phyloP scores from a whole-genome alignment of 73 alveolate genomes.

The Effrenium voratum region DNA sequence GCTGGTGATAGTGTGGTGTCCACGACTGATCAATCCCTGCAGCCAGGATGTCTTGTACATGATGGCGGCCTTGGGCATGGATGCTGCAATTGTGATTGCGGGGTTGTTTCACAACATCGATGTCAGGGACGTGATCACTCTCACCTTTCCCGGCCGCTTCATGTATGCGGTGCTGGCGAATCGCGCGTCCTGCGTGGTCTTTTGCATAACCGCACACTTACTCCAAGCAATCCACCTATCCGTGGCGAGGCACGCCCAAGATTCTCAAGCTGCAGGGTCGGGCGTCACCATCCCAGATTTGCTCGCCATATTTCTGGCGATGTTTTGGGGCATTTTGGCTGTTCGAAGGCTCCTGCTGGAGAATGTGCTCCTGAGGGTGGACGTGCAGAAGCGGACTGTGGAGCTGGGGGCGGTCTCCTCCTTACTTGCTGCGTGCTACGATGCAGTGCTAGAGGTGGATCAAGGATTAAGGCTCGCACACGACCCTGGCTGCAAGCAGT shows the following conservation, averaged over 20 bases:
- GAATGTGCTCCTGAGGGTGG: neutral
- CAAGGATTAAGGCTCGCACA: neutral
- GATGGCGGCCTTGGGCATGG: neutral
- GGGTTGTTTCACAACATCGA: neutral
- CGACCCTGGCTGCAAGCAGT: too few relatives aligned
- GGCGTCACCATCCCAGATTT: too few relatives aligned
- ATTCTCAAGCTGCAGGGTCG: too few relatives aligned
- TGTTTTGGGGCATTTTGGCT: neutral
- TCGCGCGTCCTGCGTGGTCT: neutral
- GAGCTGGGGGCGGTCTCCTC: slow-evolving; percentile 16
- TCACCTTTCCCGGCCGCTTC: neutral
- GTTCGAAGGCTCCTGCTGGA: neutral
- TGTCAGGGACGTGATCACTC: neutral
- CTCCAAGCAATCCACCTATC: neutral
- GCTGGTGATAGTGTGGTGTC: neutral
- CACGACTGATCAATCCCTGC: neutral
- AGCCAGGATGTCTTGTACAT: neutral
- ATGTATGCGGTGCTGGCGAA: slow-evolving; percentile 5
- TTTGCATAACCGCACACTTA: neutral
- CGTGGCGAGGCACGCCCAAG: too few relatives aligned
- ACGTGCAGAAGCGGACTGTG: neutral
- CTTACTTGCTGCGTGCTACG: slow-evolving; percentile 28
- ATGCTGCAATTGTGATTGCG: neutral
- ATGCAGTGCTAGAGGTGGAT: slow-evolving; percentile 42
- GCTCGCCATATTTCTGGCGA: neutral